Conservation (phyloP, 2,329 filamentous ascomycete species). For the Fusarium anthophilum region DNA sequence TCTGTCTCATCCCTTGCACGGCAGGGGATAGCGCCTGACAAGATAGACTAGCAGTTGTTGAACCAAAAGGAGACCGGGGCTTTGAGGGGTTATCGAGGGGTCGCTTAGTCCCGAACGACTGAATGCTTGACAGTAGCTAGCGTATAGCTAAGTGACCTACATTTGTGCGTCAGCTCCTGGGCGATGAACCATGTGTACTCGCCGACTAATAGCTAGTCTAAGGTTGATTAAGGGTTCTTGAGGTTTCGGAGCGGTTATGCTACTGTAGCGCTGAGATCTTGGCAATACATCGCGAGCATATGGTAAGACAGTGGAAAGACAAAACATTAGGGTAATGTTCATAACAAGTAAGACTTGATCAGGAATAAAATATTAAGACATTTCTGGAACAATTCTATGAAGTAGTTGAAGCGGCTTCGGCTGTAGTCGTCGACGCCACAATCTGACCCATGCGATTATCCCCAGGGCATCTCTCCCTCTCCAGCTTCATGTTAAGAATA, state of each 20-base stretch:
- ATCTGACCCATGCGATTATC: not conserved
- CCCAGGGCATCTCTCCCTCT: not conserved
- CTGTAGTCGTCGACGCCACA: not conserved
- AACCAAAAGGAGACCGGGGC: accelerated
- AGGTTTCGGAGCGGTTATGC: accelerated
- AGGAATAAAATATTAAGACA: accelerated
- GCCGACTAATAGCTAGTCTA: accelerated
- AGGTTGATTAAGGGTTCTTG: not conserved
- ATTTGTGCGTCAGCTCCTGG: not conserved
- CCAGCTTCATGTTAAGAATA: not conserved
- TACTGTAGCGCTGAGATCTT: not conserved
- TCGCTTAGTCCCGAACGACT: not conserved
- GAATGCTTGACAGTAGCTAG: not conserved
- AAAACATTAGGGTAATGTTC: accelerated
- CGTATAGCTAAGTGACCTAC: accelerated
- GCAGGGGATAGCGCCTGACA: not conserved
- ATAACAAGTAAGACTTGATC: accelerated
- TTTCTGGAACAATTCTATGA: accelerated
- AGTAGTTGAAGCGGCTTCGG: not conserved
- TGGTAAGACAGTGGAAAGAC: not conserved
- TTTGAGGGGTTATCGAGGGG: not conserved
- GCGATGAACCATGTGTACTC: accelerated
- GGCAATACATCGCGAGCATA: accelerated
- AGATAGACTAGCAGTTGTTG: not conserved
- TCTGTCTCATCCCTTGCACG: not conserved